Evolutionary conservation across 164 flowering plant genomes (phyloP), one percentile per base, ranked within the genome.

Genomic region (Amborella trichopoda): DNA sequence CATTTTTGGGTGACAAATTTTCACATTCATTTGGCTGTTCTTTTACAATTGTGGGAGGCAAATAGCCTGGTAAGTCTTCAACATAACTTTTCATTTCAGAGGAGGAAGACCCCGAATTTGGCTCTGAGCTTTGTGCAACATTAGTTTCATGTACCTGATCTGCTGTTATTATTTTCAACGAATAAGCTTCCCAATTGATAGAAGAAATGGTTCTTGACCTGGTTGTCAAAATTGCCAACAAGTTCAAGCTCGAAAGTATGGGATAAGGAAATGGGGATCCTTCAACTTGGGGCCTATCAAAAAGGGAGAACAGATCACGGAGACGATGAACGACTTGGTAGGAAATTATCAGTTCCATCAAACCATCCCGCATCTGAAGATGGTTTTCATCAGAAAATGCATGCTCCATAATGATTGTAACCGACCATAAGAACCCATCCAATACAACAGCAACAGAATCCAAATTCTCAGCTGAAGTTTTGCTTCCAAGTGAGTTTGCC

Each of bases 221-320:
- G 48, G 89, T 73, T 32, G 88, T 82, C 52, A 89, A 60, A 63
- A 73, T 82, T 26, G 63, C 68, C 68, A 85, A 63, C 24, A 89
- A 63, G 46, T 83, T 62, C 55, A 89, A 74, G 46, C 97, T 76
- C 34, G 77, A 63, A 5, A 85, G 70, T 50, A 89, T 83, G 14
- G 95, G 70, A 38, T 87, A 72, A 54, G 97, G 90, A 68, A 85
- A 84, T 46, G 90, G 90, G 12, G 90, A 82, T 40, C 95, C 95
- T 72, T 89, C 97, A 41, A 77, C 81, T 56, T 84, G 95, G 22
- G 95, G 97, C 63, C 95, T 71, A 53, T 89, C 95, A 72, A 80
- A 77, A 40, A 89, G 80, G 14, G 97, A 85, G 75, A 85, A 89
- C 40, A 89, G 79, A 71, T 89, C 97, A 28, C 93, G 77, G 26